Percentiles rank a stretch among this genome's conserved stretches.
Conservation (phyloP, 495 filamentous ascomycete species). For the Astrothelium macrocarpum region DNA sequence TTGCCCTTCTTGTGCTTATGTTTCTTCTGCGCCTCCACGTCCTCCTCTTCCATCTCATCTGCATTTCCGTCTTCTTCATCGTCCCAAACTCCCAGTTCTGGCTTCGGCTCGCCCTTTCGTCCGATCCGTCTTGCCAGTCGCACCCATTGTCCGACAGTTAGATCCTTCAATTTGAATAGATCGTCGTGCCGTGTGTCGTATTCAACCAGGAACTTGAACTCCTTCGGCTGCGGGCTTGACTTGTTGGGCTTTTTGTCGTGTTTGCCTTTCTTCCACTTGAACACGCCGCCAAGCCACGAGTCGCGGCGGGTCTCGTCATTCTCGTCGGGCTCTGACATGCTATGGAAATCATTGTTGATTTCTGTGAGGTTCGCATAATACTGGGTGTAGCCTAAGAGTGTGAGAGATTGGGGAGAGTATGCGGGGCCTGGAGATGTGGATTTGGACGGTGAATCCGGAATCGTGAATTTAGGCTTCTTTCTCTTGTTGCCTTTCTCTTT, state of each 20-base stretch:
- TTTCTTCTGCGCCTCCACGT: conserved; percentile 25
- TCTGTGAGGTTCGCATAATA: conserved; percentile 88
- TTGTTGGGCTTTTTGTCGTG: conserved; percentile 27
- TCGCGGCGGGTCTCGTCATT: too few species aligned
- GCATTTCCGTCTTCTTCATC: conserved; percentile 13
- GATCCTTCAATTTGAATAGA: conserved; percentile 63
- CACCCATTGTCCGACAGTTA: conserved; percentile 77
- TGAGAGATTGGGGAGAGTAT: conserved; percentile 77
- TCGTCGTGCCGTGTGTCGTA: conserved; percentile 73
- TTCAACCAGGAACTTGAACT: conserved; percentile 71
- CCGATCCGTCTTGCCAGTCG: conserved; percentile 72
- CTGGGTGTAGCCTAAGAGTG: conserved; percentile 69
- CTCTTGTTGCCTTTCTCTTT: conserved; percentile 41
- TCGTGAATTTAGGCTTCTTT: conserved; percentile 48
- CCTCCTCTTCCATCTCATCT: conserved; percentile 21
- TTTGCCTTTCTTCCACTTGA: conserved; percentile 48
- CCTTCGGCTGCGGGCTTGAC: conserved; percentile 44
- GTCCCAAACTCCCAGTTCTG: background rate
- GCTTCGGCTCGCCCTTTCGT: conserved; percentile 32
- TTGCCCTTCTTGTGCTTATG: conserved; percentile 38
- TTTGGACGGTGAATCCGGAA: conserved; percentile 65
- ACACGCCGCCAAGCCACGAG: conserved; percentile 35
- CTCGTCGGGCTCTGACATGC: too few species aligned
- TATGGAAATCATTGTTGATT: conserved; percentile 59
- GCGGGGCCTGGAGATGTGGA: conserved; percentile 74